A percentile compares a stretch with the other conserved stretches of the same genome.
phyloP scores from a whole-genome alignment of 371 early-diverging fungal genomes.

The Chytridium lagenaria region DNA sequence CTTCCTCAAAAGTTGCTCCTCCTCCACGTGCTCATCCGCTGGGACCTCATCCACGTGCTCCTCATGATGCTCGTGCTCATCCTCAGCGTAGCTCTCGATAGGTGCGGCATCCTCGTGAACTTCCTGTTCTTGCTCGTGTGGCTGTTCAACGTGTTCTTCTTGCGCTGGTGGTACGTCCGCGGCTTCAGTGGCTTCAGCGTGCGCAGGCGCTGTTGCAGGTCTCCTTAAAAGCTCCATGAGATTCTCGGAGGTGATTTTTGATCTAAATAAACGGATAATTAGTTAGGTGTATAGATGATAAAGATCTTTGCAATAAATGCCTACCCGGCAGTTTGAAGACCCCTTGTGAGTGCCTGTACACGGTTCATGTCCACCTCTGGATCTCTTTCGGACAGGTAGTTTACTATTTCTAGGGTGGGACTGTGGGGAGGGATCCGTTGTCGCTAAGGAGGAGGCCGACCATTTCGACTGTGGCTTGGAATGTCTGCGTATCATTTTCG shows the following conservation, averaged over 20 bases:
- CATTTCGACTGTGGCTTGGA: slow-evolving; percentile 46
- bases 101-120: neutral
- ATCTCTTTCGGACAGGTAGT: slow-evolving; percentile 44
- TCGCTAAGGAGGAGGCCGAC: slow-evolving; percentile 42
- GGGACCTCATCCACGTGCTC: too few species aligned
- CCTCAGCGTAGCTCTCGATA: neutral
- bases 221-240: neutral
- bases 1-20: neutral
- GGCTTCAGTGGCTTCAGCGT: neutral
- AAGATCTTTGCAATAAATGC: neutral
- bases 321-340: neutral
- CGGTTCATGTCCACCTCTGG: neutral
- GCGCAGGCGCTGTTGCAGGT: neutral
- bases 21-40: neutral
- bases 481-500: slow-evolving; percentile 33
- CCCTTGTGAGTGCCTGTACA: neutral
- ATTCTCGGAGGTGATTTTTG: neutral
- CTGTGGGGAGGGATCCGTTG: slow-evolving; percentile 38
- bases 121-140: neutral
- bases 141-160: neutral
- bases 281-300: neutral
- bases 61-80: neutral
- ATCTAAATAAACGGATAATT: neutral
- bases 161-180: too few species aligned
- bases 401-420: slow-evolving; percentile 39